A percentile compares a stretch with the other conserved stretches of the same genome.
phyloP scores from a whole-genome alignment of 768 basidiomycete genomes.

The Kwoniella dejecticola region DNA sequence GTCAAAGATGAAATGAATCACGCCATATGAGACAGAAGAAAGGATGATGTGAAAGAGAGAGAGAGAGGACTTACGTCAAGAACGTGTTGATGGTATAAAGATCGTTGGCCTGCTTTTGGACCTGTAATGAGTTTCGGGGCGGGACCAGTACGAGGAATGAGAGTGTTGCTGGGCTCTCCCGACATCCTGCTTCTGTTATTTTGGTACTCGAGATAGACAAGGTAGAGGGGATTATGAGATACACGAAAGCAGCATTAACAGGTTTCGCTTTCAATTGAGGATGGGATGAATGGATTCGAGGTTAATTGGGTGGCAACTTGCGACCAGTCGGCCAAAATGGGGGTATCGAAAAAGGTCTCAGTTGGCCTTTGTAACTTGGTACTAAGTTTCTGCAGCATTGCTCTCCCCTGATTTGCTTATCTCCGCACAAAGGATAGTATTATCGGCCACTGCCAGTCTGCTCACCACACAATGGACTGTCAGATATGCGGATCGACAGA shows the following conservation, averaged over 20 bases:
- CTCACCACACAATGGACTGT: too few relatives aligned
- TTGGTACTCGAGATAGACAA: background rate
- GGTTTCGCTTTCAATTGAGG: background rate
- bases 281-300: background rate
- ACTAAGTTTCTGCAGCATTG: too few relatives aligned
- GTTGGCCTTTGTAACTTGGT: too few relatives aligned
- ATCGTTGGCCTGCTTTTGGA: constrained; percentile 37
- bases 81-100: constrained; percentile 46
- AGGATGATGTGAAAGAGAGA: too few relatives aligned
- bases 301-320: constrained; percentile 18
- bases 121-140: constrained; percentile 34
- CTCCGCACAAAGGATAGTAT: too few relatives aligned
- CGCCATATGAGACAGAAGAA: background rate
- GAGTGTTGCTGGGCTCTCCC: constrained; percentile 20
- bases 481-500: too few relatives aligned
- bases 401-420: too few relatives aligned
- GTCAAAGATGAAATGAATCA: too few relatives aligned
- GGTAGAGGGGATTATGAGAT: too few relatives aligned
- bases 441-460: too few relatives aligned
- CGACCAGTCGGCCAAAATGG: too few relatives aligned
- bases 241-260: too few relatives aligned
- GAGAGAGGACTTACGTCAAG: constrained; percentile 39
- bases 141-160: constrained; percentile 33
- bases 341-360: background rate
- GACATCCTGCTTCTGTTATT: constrained; percentile 23